Conservation (phyloP, 148 eudicot species). For the Rhododendron ferrugineum region DNA sequence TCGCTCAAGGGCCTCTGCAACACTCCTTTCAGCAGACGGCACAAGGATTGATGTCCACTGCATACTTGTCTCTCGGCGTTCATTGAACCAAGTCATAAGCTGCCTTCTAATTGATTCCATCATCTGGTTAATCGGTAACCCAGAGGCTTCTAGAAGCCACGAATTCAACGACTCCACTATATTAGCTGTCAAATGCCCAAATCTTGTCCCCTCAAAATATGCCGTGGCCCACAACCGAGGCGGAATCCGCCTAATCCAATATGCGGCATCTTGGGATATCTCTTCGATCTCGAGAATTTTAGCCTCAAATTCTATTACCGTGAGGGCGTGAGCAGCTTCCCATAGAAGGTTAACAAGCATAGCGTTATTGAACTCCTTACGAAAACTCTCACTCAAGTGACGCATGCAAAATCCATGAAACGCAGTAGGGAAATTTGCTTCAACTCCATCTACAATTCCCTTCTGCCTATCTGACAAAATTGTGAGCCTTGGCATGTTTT, state of each 20-base stretch:
- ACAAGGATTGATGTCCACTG: constrained; percentile 52
- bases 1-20: constrained; percentile 49
- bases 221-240: constrained; percentile 62
- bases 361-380: constrained; percentile 42
- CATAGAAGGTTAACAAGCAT: constrained; percentile 42
- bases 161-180: constrained; percentile 34
- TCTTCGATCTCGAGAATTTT: constrained; percentile 44
- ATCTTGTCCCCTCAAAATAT: constrained; percentile 53
- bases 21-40: constrained; percentile 45
- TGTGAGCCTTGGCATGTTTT: constrained; percentile 60
- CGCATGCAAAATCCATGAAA: constrained; percentile 60
- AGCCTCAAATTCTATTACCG: constrained; percentile 36
- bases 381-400: constrained; percentile 48
- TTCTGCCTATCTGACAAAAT: constrained; percentile 53
- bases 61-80: constrained; percentile 51
- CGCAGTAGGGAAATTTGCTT: constrained; percentile 48
- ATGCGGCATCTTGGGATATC: constrained; percentile 45
- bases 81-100: constrained; percentile 65
- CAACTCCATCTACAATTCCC: constrained; percentile 48
- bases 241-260: constrained; percentile 45
- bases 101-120: constrained; percentile 52
- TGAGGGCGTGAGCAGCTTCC: constrained; percentile 55
- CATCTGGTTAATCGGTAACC: constrained; percentile 55
- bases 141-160: constrained; percentile 52
- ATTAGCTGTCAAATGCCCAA: constrained; percentile 55